Evolutionary conservation across 192 early-diverging fungal species (phyloP).

Genomic region (Entomortierella beljakovae): DNA sequence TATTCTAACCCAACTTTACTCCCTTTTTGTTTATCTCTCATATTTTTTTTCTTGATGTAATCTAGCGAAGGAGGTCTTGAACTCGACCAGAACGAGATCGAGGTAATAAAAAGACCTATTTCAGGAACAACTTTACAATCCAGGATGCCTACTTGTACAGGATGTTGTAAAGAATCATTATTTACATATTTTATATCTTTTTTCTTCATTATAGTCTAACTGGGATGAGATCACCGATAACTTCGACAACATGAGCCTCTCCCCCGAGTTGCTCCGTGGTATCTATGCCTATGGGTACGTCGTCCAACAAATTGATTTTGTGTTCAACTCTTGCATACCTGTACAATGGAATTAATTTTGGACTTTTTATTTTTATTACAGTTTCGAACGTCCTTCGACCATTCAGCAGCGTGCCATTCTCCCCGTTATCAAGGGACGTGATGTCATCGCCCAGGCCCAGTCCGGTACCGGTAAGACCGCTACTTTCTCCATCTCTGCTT

Average conservation of each 20-base stretch:
- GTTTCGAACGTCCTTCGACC: constrained; percentile 96
- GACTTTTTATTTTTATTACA: constrained; percentile 24
- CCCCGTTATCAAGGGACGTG: constrained; percentile 94
- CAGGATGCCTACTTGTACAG: neutral
- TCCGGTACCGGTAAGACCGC: constrained; percentile 99
- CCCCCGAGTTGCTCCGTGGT: constrained; percentile 92
- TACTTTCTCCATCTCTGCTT: constrained; percentile 99
- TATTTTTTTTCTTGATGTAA: neutral
- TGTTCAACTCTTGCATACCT: neutral
- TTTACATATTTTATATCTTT: neutral
- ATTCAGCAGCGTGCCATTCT: constrained; percentile 98
- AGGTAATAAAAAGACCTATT: constrained; percentile 20
- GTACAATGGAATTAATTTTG: neutral
- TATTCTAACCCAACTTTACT: neutral
- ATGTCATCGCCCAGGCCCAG: constrained; percentile 99
- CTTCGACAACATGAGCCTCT: constrained; percentile 97
- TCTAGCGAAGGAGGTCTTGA: constrained; percentile 53
- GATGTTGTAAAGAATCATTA: constrained; percentile 3
- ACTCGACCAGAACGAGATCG: constrained; percentile 53
- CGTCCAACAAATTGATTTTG: no score
- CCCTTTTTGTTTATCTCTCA: no score
- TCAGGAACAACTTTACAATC: neutral
- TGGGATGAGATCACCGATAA: constrained; percentile 94
- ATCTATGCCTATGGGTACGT: constrained; percentile 96
- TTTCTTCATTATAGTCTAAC: constrained; percentile 75